Base-by-base conservation (phyloP, 2,329 filamentous ascomycete genomes). In the Pseudocercospora fijiensis region DNA sequence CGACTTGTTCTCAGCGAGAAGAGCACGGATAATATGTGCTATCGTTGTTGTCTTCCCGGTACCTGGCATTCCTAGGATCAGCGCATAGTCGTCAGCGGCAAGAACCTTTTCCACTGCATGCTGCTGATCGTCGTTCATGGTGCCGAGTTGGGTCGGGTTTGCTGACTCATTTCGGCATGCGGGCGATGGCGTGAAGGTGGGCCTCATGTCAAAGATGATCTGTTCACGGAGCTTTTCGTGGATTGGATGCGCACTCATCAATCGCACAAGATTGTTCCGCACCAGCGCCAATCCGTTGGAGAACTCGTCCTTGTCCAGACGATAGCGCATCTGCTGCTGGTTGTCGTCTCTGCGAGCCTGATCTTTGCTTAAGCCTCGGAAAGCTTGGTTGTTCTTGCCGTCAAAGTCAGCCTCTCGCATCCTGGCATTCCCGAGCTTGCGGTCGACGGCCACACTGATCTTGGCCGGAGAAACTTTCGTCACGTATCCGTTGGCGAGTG, bases 1-100 rank as follows among this genome's bases (percentile, higher is more conserved):
- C 61, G 90, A 96, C 79, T 98, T 98, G 10, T 92, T 90, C 76
- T 96, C 91, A 0, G 89, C 87, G 4, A 95, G 89, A 28, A 99
- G 82, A 0, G 94, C 91, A 51, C 91, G 88, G 72, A 99, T 98
- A 70, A 99, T 97, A 75, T 98, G 93, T 4, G 94, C 92, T 73
- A 99, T 98, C 0, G 95, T 99, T 0, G 95, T 99, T 2, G 95
- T 99, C 78, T 99, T 99, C 63, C 95, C 95, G 0, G 95, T 99
- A 7, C 95, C 95, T 1, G 95, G 95, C 95, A 99, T 99, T 27
- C 95, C 95, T 20, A 99, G 85, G 11, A 99, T 93, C n/a, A 99
- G 83, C 7, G 95, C 94, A 76, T 98, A 99, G 78, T 99, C 93
- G 70, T 90, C 86, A 2, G 95, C 94, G 72, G 90, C 92, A 90